Conservation (phyloP, 148 eudicot species). For the Pouteria glomerata region DNA sequence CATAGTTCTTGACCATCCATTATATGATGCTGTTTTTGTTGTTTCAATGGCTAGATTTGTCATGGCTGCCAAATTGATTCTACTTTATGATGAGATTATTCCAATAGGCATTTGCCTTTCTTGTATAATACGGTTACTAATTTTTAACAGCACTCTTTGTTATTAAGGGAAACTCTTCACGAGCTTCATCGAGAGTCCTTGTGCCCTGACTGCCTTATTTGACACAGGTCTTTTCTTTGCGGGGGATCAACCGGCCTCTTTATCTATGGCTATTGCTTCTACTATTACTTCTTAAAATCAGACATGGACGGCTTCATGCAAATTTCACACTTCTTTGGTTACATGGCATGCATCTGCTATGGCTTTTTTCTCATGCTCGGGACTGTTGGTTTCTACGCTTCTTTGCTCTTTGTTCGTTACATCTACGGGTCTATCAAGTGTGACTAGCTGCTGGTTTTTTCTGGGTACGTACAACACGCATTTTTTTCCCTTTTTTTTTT, state of each 20-base stretch:
- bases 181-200: no score
- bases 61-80: no score
- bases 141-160: no score
- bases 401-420: constrained; percentile 5
- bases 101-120: no score
- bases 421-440: constrained; percentile 6
- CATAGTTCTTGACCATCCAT: no score
- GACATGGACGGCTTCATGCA: neutral
- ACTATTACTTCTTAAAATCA: neutral
- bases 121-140: no score
- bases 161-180: no score
- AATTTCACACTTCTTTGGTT: neutral
- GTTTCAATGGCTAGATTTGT: no score
- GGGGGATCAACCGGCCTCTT: constrained; percentile 4
- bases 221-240: constrained; percentile 2
- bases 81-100: no score
- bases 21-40: no score
- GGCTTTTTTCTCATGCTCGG: constrained; percentile 5
- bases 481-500: neutral
- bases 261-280: neutral
- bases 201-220: neutral
- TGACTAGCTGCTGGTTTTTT: neutral
- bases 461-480: neutral
- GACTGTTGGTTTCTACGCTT: neutral
- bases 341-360: constrained; percentile 5